Evolutionary conservation across 495 filamentous ascomycete genomes (phyloP).

Genomic region (Tuber melanosporum): DNA sequence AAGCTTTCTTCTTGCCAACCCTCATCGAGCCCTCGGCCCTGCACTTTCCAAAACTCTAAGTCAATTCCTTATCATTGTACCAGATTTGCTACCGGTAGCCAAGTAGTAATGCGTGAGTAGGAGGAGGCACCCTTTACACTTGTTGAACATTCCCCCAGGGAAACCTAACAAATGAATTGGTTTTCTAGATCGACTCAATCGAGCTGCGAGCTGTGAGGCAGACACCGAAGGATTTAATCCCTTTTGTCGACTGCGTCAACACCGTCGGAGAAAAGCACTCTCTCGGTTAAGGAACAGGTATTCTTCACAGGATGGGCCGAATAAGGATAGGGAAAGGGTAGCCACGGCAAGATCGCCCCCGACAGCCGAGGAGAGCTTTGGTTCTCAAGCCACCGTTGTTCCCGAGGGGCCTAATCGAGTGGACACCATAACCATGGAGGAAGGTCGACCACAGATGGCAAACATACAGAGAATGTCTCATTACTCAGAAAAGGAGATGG

Average conservation of each 20-base stretch:
- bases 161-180: not conserved
- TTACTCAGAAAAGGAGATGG: conserved; percentile 47
- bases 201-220: conserved; percentile 16
- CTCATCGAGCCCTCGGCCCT: not conserved
- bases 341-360: not conserved
- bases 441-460: conserved; percentile 33
- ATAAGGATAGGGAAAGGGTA: not conserved
- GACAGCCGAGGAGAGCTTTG: conserved; percentile 21
- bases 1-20: not conserved
- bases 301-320: not conserved
- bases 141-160: not conserved
- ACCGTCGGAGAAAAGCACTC: conserved; percentile 13
- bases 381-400: conserved; percentile 38
- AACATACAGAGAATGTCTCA: conserved; percentile 17
- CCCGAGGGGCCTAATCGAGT: conserved; percentile 13
- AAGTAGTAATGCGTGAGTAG: not conserved
- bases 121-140: not conserved
- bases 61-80: not conserved
- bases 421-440: conserved; percentile 42
- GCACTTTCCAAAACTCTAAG: not conserved
- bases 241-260: conserved; percentile 23
- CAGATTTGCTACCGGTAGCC: not conserved
- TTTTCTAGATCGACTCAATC: conserved; percentile 17
- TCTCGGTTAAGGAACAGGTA: not conserved
- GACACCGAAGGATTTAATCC: conserved; percentile 18